Base-by-base conservation (phyloP, 2,329 filamentous ascomycete genomes). In the Cytospora schulzeri region DNA sequence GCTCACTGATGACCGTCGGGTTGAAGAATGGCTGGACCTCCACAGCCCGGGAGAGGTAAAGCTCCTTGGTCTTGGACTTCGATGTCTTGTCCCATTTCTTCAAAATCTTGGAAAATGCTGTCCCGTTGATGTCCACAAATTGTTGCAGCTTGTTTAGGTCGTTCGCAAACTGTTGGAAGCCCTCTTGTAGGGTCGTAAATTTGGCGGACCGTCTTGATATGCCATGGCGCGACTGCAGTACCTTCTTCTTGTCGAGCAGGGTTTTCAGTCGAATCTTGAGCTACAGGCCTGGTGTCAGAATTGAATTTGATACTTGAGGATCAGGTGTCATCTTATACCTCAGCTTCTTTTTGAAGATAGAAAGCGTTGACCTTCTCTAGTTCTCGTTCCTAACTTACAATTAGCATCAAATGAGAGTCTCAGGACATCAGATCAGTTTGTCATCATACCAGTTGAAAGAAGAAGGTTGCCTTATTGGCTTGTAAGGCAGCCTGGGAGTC, bases 11-110 rank as follows among this genome's bases (percentile, higher is more conserved):
- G 70, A 98, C 93, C 69, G 96, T 92, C 54, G 94, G 89, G 77
- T 99, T 98, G 84, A 98, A 99, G 77, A 96, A 98, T 8, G 95
- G 95, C 73, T 98, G 95, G 9, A 98, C 93, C 76, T 99, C 95
- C 68, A 99, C 94, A 11, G 95, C 95, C 66, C 95, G 86, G 12
- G 96, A 96, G 41, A 99, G 88, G 75, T 98, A 99, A 50, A 98
- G 85, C 79, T 98, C 95, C 77, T 99, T 99, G 66, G 95, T 97
- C 76, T 94, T 94, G 59, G 94, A 98, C 84, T 98, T 99, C 70
- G 94, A 97, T 1, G 93, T 97, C 85, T 99, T 99, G 79, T 99
- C 95, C 95, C 95, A 99, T 86, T 99, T 99, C 80, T 99, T 99
- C 68, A 99, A 81, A 66, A 99, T 99, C 77, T 99, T 99, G 31